Percentiles rank a stretch among this genome's conserved stretches.
These are phyloP conservation scores for Prunus kanzakura DNA, from an alignment of 306 rosid genomes.

Conservation along the genomic window DNA sequence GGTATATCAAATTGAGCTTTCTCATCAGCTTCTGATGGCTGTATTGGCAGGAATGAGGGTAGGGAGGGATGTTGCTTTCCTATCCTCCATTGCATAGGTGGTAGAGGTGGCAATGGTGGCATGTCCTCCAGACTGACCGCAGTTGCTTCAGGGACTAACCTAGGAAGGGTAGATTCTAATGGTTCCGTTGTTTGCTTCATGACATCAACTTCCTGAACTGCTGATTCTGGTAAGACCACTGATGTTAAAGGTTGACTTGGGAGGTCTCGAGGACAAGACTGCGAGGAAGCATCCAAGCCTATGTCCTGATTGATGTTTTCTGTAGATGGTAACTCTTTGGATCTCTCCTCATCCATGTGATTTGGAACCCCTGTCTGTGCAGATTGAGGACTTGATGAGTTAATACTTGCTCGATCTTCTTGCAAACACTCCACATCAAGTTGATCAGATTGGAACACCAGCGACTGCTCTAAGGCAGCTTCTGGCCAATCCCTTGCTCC, in stretches of 20 bases:
- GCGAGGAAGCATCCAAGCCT: constrained; percentile 27
- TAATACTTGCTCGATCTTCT: constrained; percentile 31
- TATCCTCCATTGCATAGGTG: constrained; percentile 96
- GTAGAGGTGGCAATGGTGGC: constrained; percentile 97
- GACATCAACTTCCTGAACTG: constrained; percentile 27
- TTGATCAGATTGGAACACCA: constrained; percentile 41
- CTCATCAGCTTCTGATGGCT: constrained; percentile 31
- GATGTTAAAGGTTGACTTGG: constrained; percentile 30
- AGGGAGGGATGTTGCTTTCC: constrained; percentile 53
- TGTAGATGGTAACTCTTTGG: constrained; percentile 23
- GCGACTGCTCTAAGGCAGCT: constrained; percentile 26
- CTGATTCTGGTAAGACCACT: constrained; percentile 33
- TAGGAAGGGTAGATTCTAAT: constrained; percentile 36
- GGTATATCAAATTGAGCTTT: constrained; percentile 37
- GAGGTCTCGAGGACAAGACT: constrained; percentile 31
- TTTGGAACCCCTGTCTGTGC: constrained; percentile 20
- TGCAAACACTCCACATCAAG: constrained; percentile 27
- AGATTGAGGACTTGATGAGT: constrained; percentile 37
- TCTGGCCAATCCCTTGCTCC: constrained; percentile 25
- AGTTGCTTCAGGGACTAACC: constrained; percentile 35
- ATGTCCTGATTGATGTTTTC: constrained; percentile 32
- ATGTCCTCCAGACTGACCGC: constrained; percentile 49
- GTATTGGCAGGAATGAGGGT: constrained; percentile 32
- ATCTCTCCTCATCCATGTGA: constrained; percentile 18
- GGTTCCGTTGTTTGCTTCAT: constrained; percentile 34